phyloP scores from a whole-genome alignment of 768 basidiomycete genomes.

The Pulveroboletus frians region DNA sequence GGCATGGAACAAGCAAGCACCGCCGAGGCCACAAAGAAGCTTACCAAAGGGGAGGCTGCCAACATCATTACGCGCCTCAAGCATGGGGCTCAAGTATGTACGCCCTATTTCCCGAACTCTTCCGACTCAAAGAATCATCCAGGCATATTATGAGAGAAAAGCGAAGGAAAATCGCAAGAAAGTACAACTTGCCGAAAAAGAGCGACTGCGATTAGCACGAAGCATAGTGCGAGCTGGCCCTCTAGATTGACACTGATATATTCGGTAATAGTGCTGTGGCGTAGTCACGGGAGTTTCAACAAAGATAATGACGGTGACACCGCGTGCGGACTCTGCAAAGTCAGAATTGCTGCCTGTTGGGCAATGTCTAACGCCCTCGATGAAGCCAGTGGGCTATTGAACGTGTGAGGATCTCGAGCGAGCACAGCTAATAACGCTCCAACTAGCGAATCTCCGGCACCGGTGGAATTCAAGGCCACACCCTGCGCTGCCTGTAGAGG shows the following conservation, averaged over 20 bases:
- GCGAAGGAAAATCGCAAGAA: slow-evolving; percentile 37
- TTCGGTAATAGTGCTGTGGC: not conserved
- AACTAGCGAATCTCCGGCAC: slow-evolving; percentile 88
- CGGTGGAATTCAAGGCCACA: slow-evolving; percentile 68
- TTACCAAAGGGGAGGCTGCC: slow-evolving; percentile 79
- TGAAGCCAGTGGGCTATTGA: slow-evolving; percentile 44
- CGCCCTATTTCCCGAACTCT: not conserved
- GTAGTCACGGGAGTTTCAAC: slow-evolving; percentile 5
- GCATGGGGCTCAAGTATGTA: slow-evolving; percentile 65
- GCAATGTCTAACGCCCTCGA: slow-evolving; percentile 45
- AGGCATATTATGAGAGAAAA: slow-evolving; percentile 58
- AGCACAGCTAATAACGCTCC: slow-evolving; percentile 75
- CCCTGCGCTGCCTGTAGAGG: slow-evolving; percentile 39
- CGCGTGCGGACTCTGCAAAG: slow-evolving; percentile 51
- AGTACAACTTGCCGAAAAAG: slow-evolving; percentile 38
- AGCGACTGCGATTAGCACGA: slow-evolving; percentile 45
- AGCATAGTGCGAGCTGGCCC: slow-evolving; percentile 62
- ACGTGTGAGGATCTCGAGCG: slow-evolving; percentile 37
- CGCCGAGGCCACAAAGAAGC: slow-evolving; percentile 28
- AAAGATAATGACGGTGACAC: slow-evolving; percentile 61
- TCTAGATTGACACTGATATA: slow-evolving; percentile 21
- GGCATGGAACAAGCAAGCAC: slow-evolving; percentile 15
- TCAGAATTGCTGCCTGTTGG: slow-evolving; percentile 60
- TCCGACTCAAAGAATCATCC: not conserved
- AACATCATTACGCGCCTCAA: slow-evolving; percentile 72